These are phyloP conservation scores for Fusarium succisae DNA, from an alignment of 2,329 filamentous ascomycete genomes.

Conservation along the genomic window DNA sequence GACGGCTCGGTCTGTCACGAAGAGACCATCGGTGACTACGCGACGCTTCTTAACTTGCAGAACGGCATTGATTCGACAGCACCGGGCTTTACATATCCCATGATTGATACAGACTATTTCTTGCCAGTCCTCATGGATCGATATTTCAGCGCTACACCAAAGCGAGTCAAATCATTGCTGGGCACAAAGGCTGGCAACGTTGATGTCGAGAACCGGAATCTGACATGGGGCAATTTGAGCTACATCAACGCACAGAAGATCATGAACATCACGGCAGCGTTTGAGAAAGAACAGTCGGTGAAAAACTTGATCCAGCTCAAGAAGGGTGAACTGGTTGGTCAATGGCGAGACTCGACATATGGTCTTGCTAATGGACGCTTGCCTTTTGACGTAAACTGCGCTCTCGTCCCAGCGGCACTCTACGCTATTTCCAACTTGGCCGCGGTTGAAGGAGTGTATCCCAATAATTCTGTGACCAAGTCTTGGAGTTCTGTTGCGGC, in stretches of 20 bases:
- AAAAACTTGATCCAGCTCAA: constrained; percentile 69
- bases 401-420: constrained; percentile 68
- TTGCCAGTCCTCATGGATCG: constrained; percentile 66
- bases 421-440: constrained; percentile 65
- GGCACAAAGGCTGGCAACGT: constrained; percentile 55
- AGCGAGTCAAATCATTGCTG: constrained; percentile 50
- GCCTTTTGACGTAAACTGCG: constrained; percentile 73
- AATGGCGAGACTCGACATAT: constrained; percentile 70
- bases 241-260: constrained; percentile 66
- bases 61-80: constrained; percentile 62
- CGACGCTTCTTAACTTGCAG: constrained; percentile 66
- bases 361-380: constrained; percentile 69
- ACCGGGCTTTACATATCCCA: constrained; percentile 66
- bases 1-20: constrained; percentile 72
- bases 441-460: constrained; percentile 57
- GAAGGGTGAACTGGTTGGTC: constrained; percentile 61
- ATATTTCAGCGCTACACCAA: constrained; percentile 62
- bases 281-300: constrained; percentile 60
- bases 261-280: constrained; percentile 63
- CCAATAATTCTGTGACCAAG: constrained; percentile 44
- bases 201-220: constrained; percentile 59
- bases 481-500: constrained; percentile 58
- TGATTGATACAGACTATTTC: constrained; percentile 72
- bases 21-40: constrained; percentile 72
- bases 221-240: constrained; percentile 63